These are phyloP conservation scores for Saccharomycopsis olivae DNA, from an alignment of 805 yeast genomes.

Conservation along the genomic window DNA sequence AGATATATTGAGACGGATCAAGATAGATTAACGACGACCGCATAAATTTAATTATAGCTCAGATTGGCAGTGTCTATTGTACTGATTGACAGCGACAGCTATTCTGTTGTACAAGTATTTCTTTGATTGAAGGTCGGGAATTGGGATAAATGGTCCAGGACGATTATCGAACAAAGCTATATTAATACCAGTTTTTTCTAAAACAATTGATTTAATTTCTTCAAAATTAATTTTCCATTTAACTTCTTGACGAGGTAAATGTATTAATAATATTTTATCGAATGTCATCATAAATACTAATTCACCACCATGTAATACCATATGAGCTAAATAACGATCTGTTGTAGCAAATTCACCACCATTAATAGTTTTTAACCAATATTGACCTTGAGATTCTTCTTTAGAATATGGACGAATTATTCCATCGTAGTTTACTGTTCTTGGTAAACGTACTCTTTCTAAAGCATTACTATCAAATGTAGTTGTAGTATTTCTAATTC, in stretches of 20 bases:
- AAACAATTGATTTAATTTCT: conserved; percentile 55
- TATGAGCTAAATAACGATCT: conserved; percentile 79
- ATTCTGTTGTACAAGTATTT: conserved; percentile 60
- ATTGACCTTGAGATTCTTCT: conserved; percentile 90
- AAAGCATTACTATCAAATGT: conserved; percentile 73
- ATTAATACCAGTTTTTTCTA: conserved; percentile 72
- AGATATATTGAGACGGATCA: no score
- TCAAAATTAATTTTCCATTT: conserved; percentile 67
- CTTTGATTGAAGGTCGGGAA: conserved; percentile 56
- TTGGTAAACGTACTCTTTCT: conserved; percentile 72
- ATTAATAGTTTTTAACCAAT: conserved; percentile 73
- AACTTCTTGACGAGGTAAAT: conserved; percentile 45
- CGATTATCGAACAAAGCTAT: conserved; percentile 47
- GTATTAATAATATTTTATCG: conserved; percentile 56
- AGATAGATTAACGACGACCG: no score
- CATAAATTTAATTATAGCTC: no score
- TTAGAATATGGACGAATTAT: conserved; percentile 65
- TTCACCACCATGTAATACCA: conserved; percentile 72
- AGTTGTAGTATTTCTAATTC: conserved; percentile 85
- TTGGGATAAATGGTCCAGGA: conserved; percentile 69
- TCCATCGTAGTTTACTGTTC: conserved; percentile 61
- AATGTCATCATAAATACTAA: conserved; percentile 67
- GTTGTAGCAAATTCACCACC: conserved; percentile 59
- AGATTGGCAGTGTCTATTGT: conserved; percentile 62
- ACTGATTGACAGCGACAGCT: conserved; percentile 71